Evolutionary conservation across 2,329 filamentous ascomycete species (phyloP).

Genomic region (Claviceps sp.): DNA sequence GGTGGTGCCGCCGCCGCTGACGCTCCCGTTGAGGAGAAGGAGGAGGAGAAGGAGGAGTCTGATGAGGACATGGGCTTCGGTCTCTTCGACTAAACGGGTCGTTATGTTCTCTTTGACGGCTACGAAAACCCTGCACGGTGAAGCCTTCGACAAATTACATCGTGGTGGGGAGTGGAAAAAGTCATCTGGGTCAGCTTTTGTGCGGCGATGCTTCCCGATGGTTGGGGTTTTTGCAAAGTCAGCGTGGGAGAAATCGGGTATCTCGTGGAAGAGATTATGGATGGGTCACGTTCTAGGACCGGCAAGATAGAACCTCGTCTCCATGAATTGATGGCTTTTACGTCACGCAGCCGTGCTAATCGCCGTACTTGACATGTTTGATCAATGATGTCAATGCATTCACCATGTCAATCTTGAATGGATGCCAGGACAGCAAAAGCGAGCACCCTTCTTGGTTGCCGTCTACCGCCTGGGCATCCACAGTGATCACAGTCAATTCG

Average conservation of each 20-base stretch:
- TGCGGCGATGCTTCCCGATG: slow-evolving; percentile 17
- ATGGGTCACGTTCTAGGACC: slow-evolving; percentile 14
- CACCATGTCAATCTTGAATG: not conserved
- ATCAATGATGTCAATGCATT: not conserved
- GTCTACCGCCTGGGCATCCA: too few species aligned
- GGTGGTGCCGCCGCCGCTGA: slow-evolving; percentile 51
- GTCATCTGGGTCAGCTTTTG: slow-evolving; percentile 15
- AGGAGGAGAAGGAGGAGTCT: slow-evolving; percentile 73
- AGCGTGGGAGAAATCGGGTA: slow-evolving; percentile 18
- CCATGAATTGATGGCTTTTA: slow-evolving; percentile 17
- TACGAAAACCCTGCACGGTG: slow-evolving; percentile 10
- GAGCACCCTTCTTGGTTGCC: too few species aligned
- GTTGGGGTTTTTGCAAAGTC: slow-evolving; percentile 4
- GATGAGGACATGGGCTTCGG: slow-evolving; percentile 68
- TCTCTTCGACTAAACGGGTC: slow-evolving; percentile 56
- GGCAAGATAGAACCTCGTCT: slow-evolving; percentile 14
- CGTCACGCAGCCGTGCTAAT: slow-evolving; percentile 10
- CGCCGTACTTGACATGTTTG: not conserved
- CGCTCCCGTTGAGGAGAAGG: slow-evolving; percentile 44
- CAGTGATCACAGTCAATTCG: too few species aligned
- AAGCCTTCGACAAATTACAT: slow-evolving; percentile 4
- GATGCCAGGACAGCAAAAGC: too few species aligned
- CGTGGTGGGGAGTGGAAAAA: slow-evolving; percentile 10
- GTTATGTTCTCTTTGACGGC: slow-evolving; percentile 9
- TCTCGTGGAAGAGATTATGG: slow-evolving; percentile 15